Percentiles rank a stretch among this genome's conserved stretches.
phyloP scores from a whole-genome alignment of 345 rosid genomes.

The Salix koriyanagi region DNA sequence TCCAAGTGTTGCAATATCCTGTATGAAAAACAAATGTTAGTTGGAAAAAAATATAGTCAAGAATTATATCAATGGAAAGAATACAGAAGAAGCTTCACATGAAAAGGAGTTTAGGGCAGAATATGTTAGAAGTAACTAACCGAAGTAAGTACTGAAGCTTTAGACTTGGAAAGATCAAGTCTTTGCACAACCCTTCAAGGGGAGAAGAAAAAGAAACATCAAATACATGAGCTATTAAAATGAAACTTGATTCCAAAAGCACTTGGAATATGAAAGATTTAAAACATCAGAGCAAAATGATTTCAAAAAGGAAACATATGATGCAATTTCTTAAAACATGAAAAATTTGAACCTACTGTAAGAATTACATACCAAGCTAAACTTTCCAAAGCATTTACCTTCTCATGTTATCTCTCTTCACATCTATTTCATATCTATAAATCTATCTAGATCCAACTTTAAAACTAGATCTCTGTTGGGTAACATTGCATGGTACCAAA shows the following conservation, averaged over 20 bases:
- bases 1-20: constrained; percentile 84
- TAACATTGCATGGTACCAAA: not conserved
- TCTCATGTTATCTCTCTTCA: not conserved
- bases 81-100: constrained; percentile 1
- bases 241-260: not conserved
- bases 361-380: not conserved
- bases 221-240: constrained; percentile 15
- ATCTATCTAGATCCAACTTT: not conserved
- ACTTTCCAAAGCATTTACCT: not conserved
- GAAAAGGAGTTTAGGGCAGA: constrained; percentile 9
- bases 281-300: not conserved
- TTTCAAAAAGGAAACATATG: not conserved
- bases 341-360: not conserved
- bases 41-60: constrained; percentile 8
- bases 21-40: constrained; percentile 26
- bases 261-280: not conserved
- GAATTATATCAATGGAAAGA: constrained; percentile 6
- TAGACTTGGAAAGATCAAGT: constrained; percentile 93
- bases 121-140: constrained; percentile 44
- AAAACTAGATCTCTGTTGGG: not conserved
- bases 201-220: constrained; percentile 17
- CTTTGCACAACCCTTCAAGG: constrained; percentile 85
- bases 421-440: not conserved
- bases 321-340: not conserved
- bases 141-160: constrained; percentile 96